Evolutionary conservation across 768 basidiomycete genomes (phyloP).

Genomic region (Tricholoma matsutake): DNA sequence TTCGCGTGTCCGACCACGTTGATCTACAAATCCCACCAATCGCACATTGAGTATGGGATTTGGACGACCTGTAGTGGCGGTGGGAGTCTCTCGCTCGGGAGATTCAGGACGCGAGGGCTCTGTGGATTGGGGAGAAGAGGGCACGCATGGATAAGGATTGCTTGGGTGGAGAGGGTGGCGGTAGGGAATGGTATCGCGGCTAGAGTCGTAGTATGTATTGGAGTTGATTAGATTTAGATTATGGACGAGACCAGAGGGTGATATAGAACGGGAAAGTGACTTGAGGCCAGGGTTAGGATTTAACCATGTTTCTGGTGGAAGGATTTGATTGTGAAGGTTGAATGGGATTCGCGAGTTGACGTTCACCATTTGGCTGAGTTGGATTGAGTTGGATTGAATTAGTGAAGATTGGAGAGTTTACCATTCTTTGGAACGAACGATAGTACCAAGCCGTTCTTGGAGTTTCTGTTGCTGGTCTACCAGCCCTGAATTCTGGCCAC

Average conservation of each 20-base stretch:
- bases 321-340: conserved; percentile 20
- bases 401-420: conserved; percentile 4
- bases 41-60: conserved; percentile 20
- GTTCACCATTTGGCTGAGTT: conserved; percentile 25
- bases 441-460: conserved; percentile 14
- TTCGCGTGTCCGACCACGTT: neutral
- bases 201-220: neutral
- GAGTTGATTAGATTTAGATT: neutral
- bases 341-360: conserved; percentile 23
- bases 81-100: neutral
- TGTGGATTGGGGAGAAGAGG: conserved; percentile 8
- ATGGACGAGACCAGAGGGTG: conserved; percentile 8
- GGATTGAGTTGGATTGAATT: neutral
- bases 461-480: conserved; percentile 11
- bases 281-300: neutral
- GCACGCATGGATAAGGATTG: neutral
- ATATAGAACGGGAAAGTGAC: conserved; percentile 9
- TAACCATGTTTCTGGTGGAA: conserved; percentile 1
- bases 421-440: conserved; percentile 23
- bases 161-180: neutral
- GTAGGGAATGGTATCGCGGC: neutral
- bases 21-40: conserved; percentile 10
- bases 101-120: conserved; percentile 12
- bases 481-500: neutral
- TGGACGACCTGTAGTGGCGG: neutral